These are phyloP conservation scores for Verbena officinalis DNA, from an alignment of 257 asterid species.

Conservation along the genomic window DNA sequence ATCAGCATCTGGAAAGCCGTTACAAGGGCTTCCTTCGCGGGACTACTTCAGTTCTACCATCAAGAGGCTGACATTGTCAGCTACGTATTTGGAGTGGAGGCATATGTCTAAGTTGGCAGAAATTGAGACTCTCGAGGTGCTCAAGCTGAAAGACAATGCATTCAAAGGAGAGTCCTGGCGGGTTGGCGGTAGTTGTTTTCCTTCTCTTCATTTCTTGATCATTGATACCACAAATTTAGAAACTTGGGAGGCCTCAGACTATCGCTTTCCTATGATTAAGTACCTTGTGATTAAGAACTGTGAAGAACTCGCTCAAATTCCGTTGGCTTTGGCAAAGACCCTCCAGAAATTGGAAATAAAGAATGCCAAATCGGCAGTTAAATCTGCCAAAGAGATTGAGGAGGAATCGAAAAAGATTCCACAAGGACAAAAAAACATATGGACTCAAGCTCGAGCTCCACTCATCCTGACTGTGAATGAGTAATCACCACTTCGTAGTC, in stretches of 20 bases:
- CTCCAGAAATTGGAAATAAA: constrained; percentile 37
- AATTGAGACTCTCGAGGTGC: constrained; percentile 38
- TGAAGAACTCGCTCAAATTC: constrained; percentile 31
- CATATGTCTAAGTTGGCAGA: constrained; percentile 36
- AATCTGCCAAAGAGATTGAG: constrained; percentile 25
- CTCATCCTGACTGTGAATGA: constrained; percentile 23
- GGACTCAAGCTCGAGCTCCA: constrained; percentile 28
- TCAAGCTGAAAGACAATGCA: constrained; percentile 51
- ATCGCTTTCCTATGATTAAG: constrained; percentile 36
- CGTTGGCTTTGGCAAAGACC: constrained; percentile 27
- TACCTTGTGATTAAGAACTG: constrained; percentile 40
- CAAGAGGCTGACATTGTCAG: constrained; percentile 33
- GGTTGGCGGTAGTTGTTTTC: constrained; percentile 20
- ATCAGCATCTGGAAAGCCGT: background rate
- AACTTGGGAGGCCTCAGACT: constrained; percentile 35
- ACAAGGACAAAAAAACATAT: background rate
- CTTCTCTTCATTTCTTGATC: constrained; percentile 34
- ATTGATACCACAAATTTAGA: constrained; percentile 36
- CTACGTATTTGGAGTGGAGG: constrained; percentile 41
- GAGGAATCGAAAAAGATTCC: background rate
- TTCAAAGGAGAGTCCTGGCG: constrained; percentile 41
- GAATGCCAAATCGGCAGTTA: constrained; percentile 22
- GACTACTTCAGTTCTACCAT: constrained; percentile 37
- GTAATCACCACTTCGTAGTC: background rate
- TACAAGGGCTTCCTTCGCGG: constrained; percentile 24